These are phyloP conservation scores for Candida maltosa DNA, from an alignment of 805 yeast species.

Conservation along the genomic window DNA sequence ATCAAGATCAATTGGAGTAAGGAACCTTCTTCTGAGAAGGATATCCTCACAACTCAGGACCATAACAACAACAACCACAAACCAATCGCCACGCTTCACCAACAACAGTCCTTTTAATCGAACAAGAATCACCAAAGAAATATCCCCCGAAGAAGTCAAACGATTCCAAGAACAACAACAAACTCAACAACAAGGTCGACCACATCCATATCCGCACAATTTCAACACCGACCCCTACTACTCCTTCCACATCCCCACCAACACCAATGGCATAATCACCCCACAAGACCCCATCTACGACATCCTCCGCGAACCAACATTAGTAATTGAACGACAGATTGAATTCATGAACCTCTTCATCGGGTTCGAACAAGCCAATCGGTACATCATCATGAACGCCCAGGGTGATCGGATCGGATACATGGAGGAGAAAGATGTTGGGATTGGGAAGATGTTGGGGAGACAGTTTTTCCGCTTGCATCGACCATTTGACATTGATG, in stretches of 20 bases:
- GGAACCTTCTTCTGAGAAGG: no score
- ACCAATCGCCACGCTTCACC: conserved; percentile 2
- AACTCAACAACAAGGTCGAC: conserved; percentile 7
- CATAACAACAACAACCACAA: no score
- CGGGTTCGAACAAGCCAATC: conserved; percentile 90
- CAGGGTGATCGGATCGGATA: conserved; percentile 74
- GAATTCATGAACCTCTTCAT: conserved; percentile 84
- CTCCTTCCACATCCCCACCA: conserved; percentile 35
- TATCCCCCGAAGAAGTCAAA: conserved; percentile 33
- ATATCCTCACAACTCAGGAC: no score
- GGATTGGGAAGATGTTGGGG: conserved; percentile 64
- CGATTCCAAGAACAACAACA: conserved; percentile 14
- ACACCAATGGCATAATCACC: conserved; percentile 50
- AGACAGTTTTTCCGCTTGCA: conserved; percentile 83
- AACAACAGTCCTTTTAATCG: conserved; percentile 9
- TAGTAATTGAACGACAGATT: conserved; percentile 82
- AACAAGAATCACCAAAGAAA: conserved; percentile 29
- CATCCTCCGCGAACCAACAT: conserved; percentile 72
- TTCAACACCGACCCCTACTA: conserved; percentile 26
- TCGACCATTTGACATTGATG: conserved; percentile 78
- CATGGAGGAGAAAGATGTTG: conserved; percentile 78
- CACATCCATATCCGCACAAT: conserved; percentile 20
- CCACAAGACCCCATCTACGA: conserved; percentile 57
- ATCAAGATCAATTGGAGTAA: no score
- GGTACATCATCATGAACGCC: conserved; percentile 69